These are phyloP conservation scores for Penicillium psychrofluorescens DNA, from an alignment of 495 filamentous ascomycete genomes.

Conservation along the genomic window DNA sequence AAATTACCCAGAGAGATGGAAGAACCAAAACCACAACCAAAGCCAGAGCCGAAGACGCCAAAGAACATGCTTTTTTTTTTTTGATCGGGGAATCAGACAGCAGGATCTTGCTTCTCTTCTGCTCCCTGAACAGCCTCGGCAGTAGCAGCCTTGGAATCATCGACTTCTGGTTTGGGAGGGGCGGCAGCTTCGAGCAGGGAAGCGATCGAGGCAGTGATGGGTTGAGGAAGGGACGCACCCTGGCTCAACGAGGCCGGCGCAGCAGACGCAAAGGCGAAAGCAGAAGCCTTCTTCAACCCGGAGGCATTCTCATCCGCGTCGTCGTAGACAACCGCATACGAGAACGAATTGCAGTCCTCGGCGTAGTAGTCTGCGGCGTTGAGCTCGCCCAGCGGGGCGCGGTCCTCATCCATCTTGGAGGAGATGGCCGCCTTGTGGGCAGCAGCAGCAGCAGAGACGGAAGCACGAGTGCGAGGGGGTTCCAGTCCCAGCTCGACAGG, in stretches of 20 bases:
- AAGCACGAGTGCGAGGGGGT: constrained; percentile 17
- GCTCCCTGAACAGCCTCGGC: constrained; percentile 25
- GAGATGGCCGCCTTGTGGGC: constrained; percentile 13
- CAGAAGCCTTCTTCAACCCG: constrained; percentile 13
- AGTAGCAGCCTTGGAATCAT: constrained; percentile 10
- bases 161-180: constrained; percentile 4
- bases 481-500: constrained; percentile 28
- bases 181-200: constrained; percentile 21
- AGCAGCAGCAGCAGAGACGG: constrained; percentile 24
- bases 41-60: constrained; percentile 8
- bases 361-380: constrained; percentile 66
- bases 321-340: constrained; percentile 49
- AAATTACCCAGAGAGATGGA: constrained; percentile 1
- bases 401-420: constrained; percentile 44
- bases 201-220: constrained; percentile 18
- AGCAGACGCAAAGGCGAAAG: too few species aligned
- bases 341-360: constrained; percentile 55
- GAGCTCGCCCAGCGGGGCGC: constrained; percentile 65
- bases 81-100: background rate
- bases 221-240: constrained; percentile 2
- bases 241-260: constrained; percentile 3
- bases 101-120: background rate
- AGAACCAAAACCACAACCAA: background rate
- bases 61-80: constrained; percentile 2
- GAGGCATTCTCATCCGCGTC: constrained; percentile 38